Evolutionary conservation across 345 rosid species (phyloP).

Genomic region (Cardamine occulta): DNA sequence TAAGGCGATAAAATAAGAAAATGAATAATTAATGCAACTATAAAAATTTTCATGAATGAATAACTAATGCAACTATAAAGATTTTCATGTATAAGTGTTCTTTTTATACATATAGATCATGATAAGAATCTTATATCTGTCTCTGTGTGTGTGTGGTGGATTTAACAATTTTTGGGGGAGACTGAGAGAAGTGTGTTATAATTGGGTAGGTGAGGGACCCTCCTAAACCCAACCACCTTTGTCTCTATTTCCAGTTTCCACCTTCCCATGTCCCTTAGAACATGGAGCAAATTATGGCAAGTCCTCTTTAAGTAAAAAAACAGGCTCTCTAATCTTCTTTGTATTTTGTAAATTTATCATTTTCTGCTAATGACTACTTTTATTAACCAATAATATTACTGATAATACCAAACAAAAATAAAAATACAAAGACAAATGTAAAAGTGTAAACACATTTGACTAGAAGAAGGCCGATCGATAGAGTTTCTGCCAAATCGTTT

Average conservation of each 20-base stretch:
- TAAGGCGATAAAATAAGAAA: not conserved
- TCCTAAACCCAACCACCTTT: constrained; percentile 42
- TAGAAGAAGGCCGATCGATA: constrained; percentile 3
- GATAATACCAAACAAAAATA: not conserved
- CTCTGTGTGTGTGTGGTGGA: constrained; percentile 14
- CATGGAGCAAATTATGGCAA: constrained; percentile 49
- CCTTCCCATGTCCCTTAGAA: constrained; percentile 48
- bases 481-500: not conserved
- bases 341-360: not conserved
- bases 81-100: constrained; percentile 7
- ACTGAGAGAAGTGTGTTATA: constrained; percentile 23
- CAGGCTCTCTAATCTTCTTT: not conserved
- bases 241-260: constrained; percentile 45
- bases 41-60: not conserved
- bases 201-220: constrained; percentile 42
- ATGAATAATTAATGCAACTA: not conserved
- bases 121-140: constrained; percentile 5
- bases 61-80: not conserved
- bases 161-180: constrained; percentile 17
- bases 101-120: constrained; percentile 16
- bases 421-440: not conserved
- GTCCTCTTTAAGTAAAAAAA: not conserved
- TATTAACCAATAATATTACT: not conserved
- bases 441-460: not conserved
- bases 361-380: not conserved